phyloP scores from a whole-genome alignment of 2,329 filamentous ascomycete species.

The Corynespora cassiicola region DNA sequence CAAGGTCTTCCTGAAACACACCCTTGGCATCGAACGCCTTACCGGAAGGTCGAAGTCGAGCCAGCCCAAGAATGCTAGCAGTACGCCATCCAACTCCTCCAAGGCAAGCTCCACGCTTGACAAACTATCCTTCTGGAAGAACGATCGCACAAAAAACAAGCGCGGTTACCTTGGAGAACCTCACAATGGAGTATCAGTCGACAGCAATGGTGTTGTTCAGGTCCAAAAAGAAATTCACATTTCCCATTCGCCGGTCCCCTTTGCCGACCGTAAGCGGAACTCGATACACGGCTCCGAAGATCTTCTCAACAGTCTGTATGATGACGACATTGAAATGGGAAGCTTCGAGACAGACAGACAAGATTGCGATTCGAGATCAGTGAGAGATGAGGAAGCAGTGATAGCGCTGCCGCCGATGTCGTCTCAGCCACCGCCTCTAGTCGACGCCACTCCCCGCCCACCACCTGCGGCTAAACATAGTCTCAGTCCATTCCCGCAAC shows the following conservation, averaged over 20 bases:
- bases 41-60: conserved; percentile 13
- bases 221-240: conserved; percentile 22
- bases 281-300: conserved; percentile 9
- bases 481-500: no score
- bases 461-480: no score
- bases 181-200: conserved; percentile 23
- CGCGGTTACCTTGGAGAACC: conserved; percentile 35
- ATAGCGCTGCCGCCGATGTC: conserved; percentile 27
- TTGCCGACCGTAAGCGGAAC: no score
- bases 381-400: conserved; percentile 11
- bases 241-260: conserved; percentile 10
- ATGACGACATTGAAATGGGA: conserved; percentile 33
- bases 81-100: background rate
- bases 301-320: conserved; percentile 21
- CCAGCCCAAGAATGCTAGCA: conserved; percentile 10
- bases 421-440: conserved; percentile 1
- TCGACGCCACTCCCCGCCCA: background rate
- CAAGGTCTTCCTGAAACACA: conserved; percentile 41
- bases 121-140: conserved; percentile 17
- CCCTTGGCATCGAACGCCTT: conserved; percentile 29
- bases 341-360: conserved; percentile 15
- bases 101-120: conserved; percentile 10
- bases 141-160: conserved; percentile 11
- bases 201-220: conserved; percentile 27
- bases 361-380: conserved; percentile 13